Conservation (phyloP, 2,329 filamentous ascomycete species). For the Neonectria sp. region DNA sequence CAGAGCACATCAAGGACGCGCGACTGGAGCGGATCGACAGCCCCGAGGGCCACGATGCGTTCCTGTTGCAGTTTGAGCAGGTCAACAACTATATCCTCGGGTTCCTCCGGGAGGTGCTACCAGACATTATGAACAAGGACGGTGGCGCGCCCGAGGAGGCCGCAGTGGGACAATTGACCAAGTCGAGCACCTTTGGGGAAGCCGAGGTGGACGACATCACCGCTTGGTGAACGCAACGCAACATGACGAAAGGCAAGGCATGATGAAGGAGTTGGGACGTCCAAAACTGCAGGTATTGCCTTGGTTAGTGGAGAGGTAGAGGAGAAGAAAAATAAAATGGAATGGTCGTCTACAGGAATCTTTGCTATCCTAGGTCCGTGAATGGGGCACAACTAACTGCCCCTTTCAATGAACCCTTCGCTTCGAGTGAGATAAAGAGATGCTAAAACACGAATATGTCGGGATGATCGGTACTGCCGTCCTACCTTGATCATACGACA, state of each 20-base stretch:
- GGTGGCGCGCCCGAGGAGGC: slow-evolving; percentile 64
- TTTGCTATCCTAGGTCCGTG: background rate
- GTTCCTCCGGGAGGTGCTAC: slow-evolving; percentile 86
- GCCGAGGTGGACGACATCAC: slow-evolving; percentile 97
- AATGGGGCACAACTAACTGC: background rate
- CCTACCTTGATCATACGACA: background rate
- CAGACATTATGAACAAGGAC: slow-evolving; percentile 86
- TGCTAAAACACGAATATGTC: background rate
- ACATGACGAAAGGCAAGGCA: slow-evolving; percentile 2
- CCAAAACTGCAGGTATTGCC: background rate
- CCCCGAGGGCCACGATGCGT: slow-evolving; percentile 96
- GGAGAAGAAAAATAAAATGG: background rate
- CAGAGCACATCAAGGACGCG: slow-evolving; percentile 83
- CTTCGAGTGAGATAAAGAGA: background rate
- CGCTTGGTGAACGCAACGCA: slow-evolving; percentile 77
- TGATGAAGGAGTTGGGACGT: background rate
- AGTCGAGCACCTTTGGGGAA: slow-evolving; percentile 94
- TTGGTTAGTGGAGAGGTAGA: background rate
- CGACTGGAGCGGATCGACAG: slow-evolving; percentile 90
- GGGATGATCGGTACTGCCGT: background rate
- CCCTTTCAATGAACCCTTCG: background rate
- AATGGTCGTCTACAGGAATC: background rate
- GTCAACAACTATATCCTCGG: slow-evolving; percentile 90
- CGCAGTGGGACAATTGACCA: slow-evolving; percentile 76
- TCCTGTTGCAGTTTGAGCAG: slow-evolving; percentile 96